Evolutionary conservation across 768 basidiomycete genomes (phyloP).

Genomic region (Favolaschia claudopus): DNA sequence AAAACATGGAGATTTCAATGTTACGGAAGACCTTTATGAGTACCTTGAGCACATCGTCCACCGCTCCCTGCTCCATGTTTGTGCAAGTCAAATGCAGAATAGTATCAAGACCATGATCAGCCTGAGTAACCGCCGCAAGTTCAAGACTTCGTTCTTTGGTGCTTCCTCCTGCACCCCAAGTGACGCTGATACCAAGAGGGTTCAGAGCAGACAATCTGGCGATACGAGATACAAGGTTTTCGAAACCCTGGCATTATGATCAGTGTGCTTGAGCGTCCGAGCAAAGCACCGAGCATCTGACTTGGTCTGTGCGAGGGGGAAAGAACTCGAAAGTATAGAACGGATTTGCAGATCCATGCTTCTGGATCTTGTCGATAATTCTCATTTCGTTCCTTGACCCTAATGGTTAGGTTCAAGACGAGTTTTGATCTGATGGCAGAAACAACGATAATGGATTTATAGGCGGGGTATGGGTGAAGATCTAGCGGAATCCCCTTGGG

Average conservation of each 20-base stretch:
- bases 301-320: constrained; percentile 93
- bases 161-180: constrained; percentile 97
- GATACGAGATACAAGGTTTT: constrained; percentile 90
- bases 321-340: constrained; percentile 98
- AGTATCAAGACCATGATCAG: constrained; percentile 80
- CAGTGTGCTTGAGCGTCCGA: constrained; percentile 1
- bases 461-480: constrained; percentile 21
- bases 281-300: constrained; percentile 33
- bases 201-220: constrained; percentile 77
- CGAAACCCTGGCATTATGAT: constrained; percentile 71
- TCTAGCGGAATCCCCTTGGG: constrained; percentile 3
- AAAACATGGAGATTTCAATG: constrained; percentile 1
- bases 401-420: too few relatives aligned
- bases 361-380: constrained; percentile 71
- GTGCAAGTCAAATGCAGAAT: constrained; percentile 97
- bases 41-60: constrained; percentile 89
- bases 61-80: constrained; percentile 90
- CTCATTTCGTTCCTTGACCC: too few relatives aligned
- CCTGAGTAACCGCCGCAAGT: constrained; percentile 80
- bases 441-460: too few relatives aligned
- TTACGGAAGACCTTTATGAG: constrained; percentile 11
- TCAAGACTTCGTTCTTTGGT: constrained; percentile 90
- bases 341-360: constrained; percentile 54
- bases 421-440: too few relatives aligned
- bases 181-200: constrained; percentile 89